Conservation (phyloP, 495 filamentous ascomycete genomes). For the Cercophora sp. region DNA sequence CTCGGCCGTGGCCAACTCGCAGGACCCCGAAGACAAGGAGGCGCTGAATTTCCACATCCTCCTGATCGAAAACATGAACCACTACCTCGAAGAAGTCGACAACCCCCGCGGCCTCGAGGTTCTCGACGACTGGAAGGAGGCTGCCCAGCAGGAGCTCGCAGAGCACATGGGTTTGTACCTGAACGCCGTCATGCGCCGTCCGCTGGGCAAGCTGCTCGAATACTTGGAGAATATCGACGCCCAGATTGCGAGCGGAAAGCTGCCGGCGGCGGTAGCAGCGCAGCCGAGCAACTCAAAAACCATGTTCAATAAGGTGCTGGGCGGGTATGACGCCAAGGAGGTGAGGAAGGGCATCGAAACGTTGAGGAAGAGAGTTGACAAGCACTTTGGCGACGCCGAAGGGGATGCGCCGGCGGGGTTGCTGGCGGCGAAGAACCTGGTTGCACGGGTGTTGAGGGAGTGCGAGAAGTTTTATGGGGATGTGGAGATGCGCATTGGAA, state of each 20-base stretch:
- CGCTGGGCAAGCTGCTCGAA: constrained; percentile 84
- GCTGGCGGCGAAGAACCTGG: constrained; percentile 46
- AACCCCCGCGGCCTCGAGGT: constrained; percentile 62
- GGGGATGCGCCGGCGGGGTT: constrained; percentile 4
- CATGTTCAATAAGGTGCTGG: constrained; percentile 78
- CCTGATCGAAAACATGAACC: constrained; percentile 98
- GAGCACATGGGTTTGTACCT: constrained; percentile 88
- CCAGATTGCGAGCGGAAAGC: constrained; percentile 52
- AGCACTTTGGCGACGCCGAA: constrained; percentile 91
- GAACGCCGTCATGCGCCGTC: constrained; percentile 79
- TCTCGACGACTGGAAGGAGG: constrained; percentile 73
- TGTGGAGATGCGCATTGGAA: constrained; percentile 65
- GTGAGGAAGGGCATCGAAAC: constrained; percentile 79
- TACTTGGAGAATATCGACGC: constrained; percentile 80
- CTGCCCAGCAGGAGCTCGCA: constrained; percentile 71
- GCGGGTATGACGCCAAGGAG: constrained; percentile 75
- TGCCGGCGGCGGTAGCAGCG: constrained; percentile 51
- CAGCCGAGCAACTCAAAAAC: constrained; percentile 75
- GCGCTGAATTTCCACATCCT: constrained; percentile 94
- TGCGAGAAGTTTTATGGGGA: constrained; percentile 76
- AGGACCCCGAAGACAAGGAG: constrained; percentile 86
- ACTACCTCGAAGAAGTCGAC: constrained; percentile 88
- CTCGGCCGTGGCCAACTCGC: constrained; percentile 28
- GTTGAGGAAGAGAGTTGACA: constrained; percentile 85
- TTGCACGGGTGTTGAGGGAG: constrained; percentile 72